These are phyloP conservation scores for Plectranthus barbatus DNA, from an alignment of 257 asterid genomes.

Conservation along the genomic window DNA sequence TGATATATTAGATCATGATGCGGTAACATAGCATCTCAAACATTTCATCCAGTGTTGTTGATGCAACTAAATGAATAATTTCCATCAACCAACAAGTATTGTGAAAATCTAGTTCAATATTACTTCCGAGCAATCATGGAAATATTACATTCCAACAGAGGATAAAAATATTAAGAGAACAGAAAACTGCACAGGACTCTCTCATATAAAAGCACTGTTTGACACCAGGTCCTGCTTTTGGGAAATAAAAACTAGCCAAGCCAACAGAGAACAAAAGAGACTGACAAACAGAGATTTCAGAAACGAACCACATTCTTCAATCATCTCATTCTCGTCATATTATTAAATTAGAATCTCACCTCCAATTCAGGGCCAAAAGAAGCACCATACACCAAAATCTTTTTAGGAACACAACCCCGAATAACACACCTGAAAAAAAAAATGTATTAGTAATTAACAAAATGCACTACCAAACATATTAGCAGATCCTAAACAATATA, in stretches of 20 bases:
- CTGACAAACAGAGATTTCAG: neutral
- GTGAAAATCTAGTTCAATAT: neutral
- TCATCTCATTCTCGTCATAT: neutral
- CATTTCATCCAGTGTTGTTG: too few species aligned
- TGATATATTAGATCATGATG: neutral
- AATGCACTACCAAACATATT: neutral
- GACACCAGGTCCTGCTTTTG: neutral
- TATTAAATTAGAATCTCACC: slow-evolving; percentile 37
- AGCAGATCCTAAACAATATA: neutral
- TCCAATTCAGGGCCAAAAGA: slow-evolving; percentile 90
- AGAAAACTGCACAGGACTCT: neutral
- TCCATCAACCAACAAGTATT: too few species aligned
- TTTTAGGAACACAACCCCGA: slow-evolving; percentile 99
- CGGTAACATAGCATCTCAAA: neutral
- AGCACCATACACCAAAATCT: slow-evolving; percentile 98
- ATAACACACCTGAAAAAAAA: slow-evolving; percentile 73
- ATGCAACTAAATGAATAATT: too few species aligned
- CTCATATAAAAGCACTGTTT: neutral
- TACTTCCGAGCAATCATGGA: neutral
- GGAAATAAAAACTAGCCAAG: neutral
- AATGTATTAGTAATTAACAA: neutral
- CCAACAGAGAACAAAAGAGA: neutral
- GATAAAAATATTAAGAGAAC: neutral
- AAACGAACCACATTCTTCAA: neutral
- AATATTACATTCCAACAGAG: neutral